Conservation (phyloP, 2,329 filamentous ascomycete genomes). For the Xylaria sp. region DNA sequence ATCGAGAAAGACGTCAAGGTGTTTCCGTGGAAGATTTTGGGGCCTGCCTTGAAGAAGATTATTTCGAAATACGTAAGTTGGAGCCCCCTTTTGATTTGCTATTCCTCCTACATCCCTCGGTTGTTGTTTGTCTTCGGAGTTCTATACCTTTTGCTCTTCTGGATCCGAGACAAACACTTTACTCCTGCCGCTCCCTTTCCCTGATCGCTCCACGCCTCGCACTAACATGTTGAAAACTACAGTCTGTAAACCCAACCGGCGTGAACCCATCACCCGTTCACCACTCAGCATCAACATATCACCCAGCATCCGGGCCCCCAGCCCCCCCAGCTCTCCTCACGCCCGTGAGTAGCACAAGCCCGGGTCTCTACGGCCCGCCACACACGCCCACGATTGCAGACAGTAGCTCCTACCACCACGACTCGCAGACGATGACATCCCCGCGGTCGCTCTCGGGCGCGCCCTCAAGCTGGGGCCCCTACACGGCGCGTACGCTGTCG, state of each 20-base stretch:
- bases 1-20: conserved; percentile 99
- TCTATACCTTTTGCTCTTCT: neutral
- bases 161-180: neutral
- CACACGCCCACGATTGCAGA: conserved; percentile 54
- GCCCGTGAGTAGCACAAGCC: conserved; percentile 50
- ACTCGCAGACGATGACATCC: conserved; percentile 63
- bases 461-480: conserved; percentile 60
- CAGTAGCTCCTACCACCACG: conserved; percentile 53
- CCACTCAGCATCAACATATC: conserved; percentile 35
- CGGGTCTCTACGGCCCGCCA: conserved; percentile 48
- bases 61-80: conserved; percentile 84
- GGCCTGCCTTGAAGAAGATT: conserved; percentile 92
- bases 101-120: neutral
- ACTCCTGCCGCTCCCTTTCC: neutral
- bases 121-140: neutral
- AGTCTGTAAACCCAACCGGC: conserved; percentile 47
- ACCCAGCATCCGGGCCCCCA: conserved; percentile 33
- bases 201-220: neutral
- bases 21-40: conserved; percentile 93
- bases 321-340: conserved; percentile 46
- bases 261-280: conserved; percentile 35
- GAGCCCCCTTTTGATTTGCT: neutral
- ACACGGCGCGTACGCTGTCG: conserved; percentile 59
- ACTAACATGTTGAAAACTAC: conserved; percentile 17
- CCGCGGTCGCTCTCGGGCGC: conserved; percentile 63